These are phyloP conservation scores for Termitomyces sp. DNA, from an alignment of 768 basidiomycete genomes.

Conservation along the genomic window DNA sequence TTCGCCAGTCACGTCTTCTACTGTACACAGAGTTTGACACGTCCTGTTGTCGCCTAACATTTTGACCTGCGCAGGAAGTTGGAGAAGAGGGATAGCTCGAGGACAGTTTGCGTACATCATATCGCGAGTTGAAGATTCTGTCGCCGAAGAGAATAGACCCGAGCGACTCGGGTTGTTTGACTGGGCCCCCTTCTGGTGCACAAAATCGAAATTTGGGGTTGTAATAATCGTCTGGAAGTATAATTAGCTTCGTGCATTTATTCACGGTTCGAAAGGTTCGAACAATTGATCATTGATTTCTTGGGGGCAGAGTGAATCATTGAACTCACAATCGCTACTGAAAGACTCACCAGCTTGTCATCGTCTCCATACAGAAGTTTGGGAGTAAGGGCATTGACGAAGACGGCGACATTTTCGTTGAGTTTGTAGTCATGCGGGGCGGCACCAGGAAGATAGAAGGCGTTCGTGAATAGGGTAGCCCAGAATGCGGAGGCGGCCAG, in stretches of 20 bases:
- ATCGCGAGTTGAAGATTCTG: conserved; percentile 87
- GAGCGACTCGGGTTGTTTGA: conserved; percentile 76
- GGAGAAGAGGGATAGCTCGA: not conserved
- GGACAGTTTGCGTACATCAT: conserved; percentile 51
- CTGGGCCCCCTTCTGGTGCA: conserved; percentile 63
- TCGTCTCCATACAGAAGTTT: conserved; percentile 65
- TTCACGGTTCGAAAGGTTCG: conserved; percentile 15
- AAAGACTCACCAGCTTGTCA: conserved; percentile 63
- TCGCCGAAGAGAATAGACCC: conserved; percentile 97
- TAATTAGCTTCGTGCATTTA: conserved; percentile 7
- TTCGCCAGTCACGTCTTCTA: conserved; percentile 48
- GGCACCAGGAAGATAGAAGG: conserved; percentile 91
- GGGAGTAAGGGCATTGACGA: conserved; percentile 87
- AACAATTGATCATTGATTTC: conserved; percentile 92
- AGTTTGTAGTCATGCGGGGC: conserved; percentile 77
- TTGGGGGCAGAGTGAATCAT: conserved; percentile 20
- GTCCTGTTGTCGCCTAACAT: conserved; percentile 75
- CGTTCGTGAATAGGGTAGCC: conserved; percentile 27
- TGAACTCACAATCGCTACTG: not conserved
- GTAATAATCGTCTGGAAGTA: conserved; percentile 84
- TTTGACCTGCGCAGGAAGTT: conserved; percentile 47
- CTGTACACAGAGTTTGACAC: conserved; percentile 70
- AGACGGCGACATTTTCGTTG: conserved; percentile 72
- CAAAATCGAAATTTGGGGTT: conserved; percentile 85
- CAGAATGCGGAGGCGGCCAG: conserved; percentile 15